These are phyloP conservation scores for Cinchona pubescens DNA, from an alignment of 257 asterid species.

Conservation along the genomic window DNA sequence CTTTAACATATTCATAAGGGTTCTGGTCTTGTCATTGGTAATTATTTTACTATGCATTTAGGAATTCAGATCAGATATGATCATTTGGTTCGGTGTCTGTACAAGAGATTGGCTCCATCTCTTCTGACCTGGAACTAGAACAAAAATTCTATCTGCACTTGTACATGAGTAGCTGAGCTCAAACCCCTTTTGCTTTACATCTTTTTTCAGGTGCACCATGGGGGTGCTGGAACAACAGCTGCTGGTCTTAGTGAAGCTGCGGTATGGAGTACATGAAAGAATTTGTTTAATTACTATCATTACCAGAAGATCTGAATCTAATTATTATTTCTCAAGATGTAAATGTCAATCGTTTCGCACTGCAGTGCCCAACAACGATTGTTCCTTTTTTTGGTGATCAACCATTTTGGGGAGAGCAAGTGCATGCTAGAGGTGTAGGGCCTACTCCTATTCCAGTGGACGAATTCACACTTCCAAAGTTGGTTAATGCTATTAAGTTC, in stretches of 20 bases:
- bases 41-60: not conserved
- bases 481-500: constrained; percentile 63
- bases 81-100: not conserved
- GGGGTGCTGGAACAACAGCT: constrained; percentile 98
- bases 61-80: not conserved
- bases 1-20: not conserved
- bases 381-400: constrained; percentile 96
- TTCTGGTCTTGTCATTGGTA: not conserved
- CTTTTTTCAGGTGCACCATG: constrained; percentile 86
- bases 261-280: constrained; percentile 34
- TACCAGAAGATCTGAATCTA: not conserved
- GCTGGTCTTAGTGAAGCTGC: constrained; percentile 99
- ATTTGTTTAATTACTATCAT: not conserved
- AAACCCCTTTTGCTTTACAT: not conserved
- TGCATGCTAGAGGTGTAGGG: constrained; percentile 80
- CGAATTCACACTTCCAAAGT: constrained; percentile 66
- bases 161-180: not conserved
- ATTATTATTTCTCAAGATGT: constrained; percentile 9
- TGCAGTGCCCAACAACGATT: constrained; percentile 86
- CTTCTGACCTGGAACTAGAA: not conserved
- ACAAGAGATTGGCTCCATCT: not conserved
- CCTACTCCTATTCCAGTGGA: constrained; percentile 88
- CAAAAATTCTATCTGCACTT: not conserved
- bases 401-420: constrained; percentile 97
- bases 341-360: constrained; percentile 2